Percentiles rank a stretch among this genome's conserved stretches.
These are phyloP conservation scores for Heimioporus sp. DNA, from an alignment of 768 basidiomycete species.

Conservation along the genomic window DNA sequence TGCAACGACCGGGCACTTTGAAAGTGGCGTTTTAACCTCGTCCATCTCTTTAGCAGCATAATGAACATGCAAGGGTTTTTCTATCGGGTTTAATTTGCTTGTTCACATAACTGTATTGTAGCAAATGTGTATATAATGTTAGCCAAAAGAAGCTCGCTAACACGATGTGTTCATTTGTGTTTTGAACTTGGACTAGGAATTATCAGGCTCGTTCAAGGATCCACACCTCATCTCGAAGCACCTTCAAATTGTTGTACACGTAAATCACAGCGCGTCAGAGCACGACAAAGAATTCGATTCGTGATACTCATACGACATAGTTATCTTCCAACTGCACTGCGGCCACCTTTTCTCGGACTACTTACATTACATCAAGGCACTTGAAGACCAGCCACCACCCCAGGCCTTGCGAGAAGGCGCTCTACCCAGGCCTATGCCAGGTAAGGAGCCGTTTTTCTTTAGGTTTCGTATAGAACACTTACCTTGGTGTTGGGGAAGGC, in stretches of 20 bases:
- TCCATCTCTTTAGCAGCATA: not conserved
- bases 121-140: too few relatives aligned
- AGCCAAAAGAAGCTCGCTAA: too few relatives aligned
- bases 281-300: not conserved
- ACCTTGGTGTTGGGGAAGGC: slow-evolving; percentile 66
- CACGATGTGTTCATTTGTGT: too few relatives aligned
- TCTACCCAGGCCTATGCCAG: slow-evolving; percentile 28
- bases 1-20: not conserved
- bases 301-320: not conserved
- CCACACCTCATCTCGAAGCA: too few relatives aligned
- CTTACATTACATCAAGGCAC: slow-evolving; percentile 5
- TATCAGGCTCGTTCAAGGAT: too few relatives aligned
- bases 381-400: slow-evolving; percentile 22
- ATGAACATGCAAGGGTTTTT: not conserved
- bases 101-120: too few relatives aligned
- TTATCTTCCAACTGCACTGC: not conserved
- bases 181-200: too few relatives aligned
- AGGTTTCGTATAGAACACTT: not conserved
- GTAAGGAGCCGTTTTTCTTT: not conserved
- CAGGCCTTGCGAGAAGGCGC: slow-evolving; percentile 21
- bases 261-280: too few relatives aligned
- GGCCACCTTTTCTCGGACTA: not conserved
- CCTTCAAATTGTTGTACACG: too few relatives aligned
- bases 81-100: too few relatives aligned
- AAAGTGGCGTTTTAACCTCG: not conserved